These are phyloP conservation scores for Myxozyma monticola DNA, from an alignment of 805 yeast genomes.

Conservation along the genomic window DNA sequence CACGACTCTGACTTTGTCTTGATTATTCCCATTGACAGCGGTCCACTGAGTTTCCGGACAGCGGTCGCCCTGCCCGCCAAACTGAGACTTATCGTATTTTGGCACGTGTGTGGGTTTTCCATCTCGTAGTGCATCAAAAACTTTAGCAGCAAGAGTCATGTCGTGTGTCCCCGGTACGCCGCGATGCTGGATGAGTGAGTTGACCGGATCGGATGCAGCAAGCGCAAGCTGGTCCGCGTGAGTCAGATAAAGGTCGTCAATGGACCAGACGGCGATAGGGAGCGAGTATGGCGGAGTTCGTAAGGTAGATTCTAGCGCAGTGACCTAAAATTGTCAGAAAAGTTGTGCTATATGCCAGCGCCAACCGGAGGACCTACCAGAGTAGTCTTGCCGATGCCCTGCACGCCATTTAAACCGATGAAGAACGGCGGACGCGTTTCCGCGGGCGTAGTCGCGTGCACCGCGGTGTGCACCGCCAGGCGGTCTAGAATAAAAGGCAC, in stretches of 20 bases:
- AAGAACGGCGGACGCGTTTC: slow-evolving; percentile 21
- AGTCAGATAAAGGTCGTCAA: slow-evolving; percentile 84
- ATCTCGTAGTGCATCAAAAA: slow-evolving; percentile 36
- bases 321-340: slow-evolving; percentile 2
- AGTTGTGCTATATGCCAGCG: no score
- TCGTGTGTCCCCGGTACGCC: slow-evolving; percentile 97
- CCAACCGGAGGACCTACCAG: slow-evolving; percentile 7
- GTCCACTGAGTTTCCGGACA: slow-evolving; percentile 45
- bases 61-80: slow-evolving; percentile 79
- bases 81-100: slow-evolving; percentile 72
- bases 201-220: slow-evolving; percentile 45
- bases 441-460: no score
- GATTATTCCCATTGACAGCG: slow-evolving; percentile 21
- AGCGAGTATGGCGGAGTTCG: slow-evolving; percentile 17
- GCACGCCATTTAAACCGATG: slow-evolving; percentile 32
- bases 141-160: slow-evolving; percentile 44
- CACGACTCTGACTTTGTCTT: slow-evolving; percentile 57
- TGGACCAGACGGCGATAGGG: slow-evolving; percentile 51
- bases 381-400: slow-evolving; percentile 33
- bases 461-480: slow-evolving; percentile 1
- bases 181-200: slow-evolving; percentile 66
- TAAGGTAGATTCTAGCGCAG: slow-evolving; percentile 13
- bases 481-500: slow-evolving; percentile 20
- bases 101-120: slow-evolving; percentile 50
- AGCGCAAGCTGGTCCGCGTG: slow-evolving; percentile 58